Percentiles rank a stretch among this genome's conserved stretches.
Evolutionary conservation across 352 stramenopile genomes (phyloP).

Genomic region (Phytophthora idaei): DNA sequence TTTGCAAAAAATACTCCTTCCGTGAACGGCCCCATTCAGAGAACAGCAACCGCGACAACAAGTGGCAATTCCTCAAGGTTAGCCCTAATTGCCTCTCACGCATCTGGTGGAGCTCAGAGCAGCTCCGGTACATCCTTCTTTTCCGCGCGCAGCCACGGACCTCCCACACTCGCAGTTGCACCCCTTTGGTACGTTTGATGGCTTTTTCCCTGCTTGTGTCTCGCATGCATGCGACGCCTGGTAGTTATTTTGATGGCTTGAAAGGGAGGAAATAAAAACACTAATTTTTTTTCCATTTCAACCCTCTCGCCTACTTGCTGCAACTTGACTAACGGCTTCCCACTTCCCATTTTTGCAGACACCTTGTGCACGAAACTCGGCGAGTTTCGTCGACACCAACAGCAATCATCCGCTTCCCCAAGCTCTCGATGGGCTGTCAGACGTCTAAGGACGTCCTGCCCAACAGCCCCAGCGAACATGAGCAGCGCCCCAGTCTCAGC

Average conservation of each 20-base stretch:
- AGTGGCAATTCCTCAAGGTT: constrained; percentile 30
- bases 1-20: constrained; percentile 39
- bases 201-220: background rate
- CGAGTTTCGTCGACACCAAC: constrained; percentile 25
- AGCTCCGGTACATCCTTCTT: constrained; percentile 19
- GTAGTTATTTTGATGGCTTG: constrained; percentile 4
- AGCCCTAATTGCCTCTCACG: constrained; percentile 28
- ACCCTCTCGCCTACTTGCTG: constrained; percentile 6
- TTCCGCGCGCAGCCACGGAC: constrained; percentile 17
- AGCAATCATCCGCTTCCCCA: constrained; percentile 43
- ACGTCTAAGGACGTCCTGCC: constrained; percentile 61
- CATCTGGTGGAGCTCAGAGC: constrained; percentile 17
- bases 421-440: constrained; percentile 62
- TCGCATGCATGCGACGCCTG: constrained; percentile 6
- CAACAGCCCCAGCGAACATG: constrained; percentile 27
- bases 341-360: constrained; percentile 9
- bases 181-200: constrained; percentile 27
- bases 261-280: constrained; percentile 19
- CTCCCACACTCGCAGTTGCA: constrained; percentile 7
- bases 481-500: constrained; percentile 55
- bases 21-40: constrained; percentile 28
- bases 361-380: constrained; percentile 29
- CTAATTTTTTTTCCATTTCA: constrained; percentile 17
- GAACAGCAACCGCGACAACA: constrained; percentile 33
- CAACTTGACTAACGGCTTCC: background rate